phyloP scores from a whole-genome alignment of 2,329 filamentous ascomycete species.

The Epicoccum nigrum region DNA sequence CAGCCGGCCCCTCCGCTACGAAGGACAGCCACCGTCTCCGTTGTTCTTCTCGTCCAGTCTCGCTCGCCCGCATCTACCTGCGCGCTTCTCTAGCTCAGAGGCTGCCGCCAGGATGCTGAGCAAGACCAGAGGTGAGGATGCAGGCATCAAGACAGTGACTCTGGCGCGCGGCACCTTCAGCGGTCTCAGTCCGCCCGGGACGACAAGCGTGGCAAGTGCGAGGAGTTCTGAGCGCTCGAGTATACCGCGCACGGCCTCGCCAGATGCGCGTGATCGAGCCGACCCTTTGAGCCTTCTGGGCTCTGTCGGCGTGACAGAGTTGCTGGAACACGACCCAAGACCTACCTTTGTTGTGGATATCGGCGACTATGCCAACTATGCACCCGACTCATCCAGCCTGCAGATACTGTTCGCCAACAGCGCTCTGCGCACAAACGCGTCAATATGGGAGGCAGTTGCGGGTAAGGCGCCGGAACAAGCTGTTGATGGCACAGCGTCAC shows the following conservation, averaged over 20 bases:
- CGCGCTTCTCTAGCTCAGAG: slow-evolving; percentile 63
- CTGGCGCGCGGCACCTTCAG: slow-evolving; percentile 55
- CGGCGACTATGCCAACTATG: slow-evolving; percentile 61
- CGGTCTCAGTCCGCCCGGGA: slow-evolving; percentile 44
- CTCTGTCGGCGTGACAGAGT: slow-evolving; percentile 70
- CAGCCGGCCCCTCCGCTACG: slow-evolving; percentile 22
- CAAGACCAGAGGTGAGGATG: slow-evolving; percentile 57
- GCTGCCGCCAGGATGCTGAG: slow-evolving; percentile 64
- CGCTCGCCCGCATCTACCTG: slow-evolving; percentile 53
- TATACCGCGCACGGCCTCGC: slow-evolving; percentile 56
- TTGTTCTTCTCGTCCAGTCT: slow-evolving; percentile 59
- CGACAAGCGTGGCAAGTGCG: slow-evolving; percentile 60
- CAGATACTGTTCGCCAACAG: slow-evolving; percentile 72
- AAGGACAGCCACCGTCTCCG: slow-evolving; percentile 53
- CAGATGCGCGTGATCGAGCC: slow-evolving; percentile 57
- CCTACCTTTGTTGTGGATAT: slow-evolving; percentile 79
- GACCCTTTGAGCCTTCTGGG: slow-evolving; percentile 64
- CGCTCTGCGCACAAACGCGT: slow-evolving; percentile 64
- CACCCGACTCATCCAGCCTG: slow-evolving; percentile 55
- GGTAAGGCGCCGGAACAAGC: slow-evolving; percentile 46
- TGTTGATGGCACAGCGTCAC: slow-evolving; percentile 46
- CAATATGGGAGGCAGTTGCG: slow-evolving; percentile 63
- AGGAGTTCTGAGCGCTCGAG: slow-evolving; percentile 62
- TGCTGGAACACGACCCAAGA: slow-evolving; percentile 76
- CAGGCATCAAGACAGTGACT: slow-evolving; percentile 58